Base-by-base conservation (phyloP, 805 yeast species). In the Saccharomyces cerevisiae region DNA sequence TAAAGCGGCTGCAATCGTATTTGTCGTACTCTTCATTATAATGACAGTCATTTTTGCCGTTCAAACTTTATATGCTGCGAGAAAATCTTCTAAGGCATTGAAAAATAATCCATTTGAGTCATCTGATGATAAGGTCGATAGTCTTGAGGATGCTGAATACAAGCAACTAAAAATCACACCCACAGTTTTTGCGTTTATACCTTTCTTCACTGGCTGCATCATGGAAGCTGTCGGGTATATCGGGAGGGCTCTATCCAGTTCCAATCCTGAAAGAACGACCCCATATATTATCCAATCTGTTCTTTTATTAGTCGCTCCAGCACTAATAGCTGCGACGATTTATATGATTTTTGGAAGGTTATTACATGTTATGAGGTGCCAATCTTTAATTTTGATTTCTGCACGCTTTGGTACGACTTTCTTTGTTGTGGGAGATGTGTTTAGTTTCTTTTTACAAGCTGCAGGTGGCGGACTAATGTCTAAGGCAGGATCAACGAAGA, bases 381-480 rank as follows among this genome's bases (percentile, higher is more conserved):
- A 51, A 55, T 50, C 17, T 3, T 24, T 55, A 14, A 51, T 55
- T n/a, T 30, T 53, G 13, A 53, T 57, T 13, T 52, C 57, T n/a
- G 30, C 55, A 4, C 55, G 60, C 22, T 61, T 55, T 52, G 53
- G 57, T 21, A 65, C 70, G 1, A 61, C 57, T 14, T 50, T 65
- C 11, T 69, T 67, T 56, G 68, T 68, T 2, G 21, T 47, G 21
- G 68, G 69, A 14, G 71, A 69, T 55, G 58, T 67, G 11, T 1
- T 64, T n/a, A 61, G 68, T 41, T 64, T 67, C 48, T 50, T 65
- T 3, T 26, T 66, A 13, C 71, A 68, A 56, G 63, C 58, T 24
- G 57, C 56, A n/a, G 72, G 72, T 9, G 71, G 66, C 24, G 70
- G 70, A 2, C 46, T 68, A n/a, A 49, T 58, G 58, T 52, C 63